Evolutionary conservation across 2,329 filamentous ascomycete genomes (phyloP).

Genomic region (Oidium heveae): DNA sequence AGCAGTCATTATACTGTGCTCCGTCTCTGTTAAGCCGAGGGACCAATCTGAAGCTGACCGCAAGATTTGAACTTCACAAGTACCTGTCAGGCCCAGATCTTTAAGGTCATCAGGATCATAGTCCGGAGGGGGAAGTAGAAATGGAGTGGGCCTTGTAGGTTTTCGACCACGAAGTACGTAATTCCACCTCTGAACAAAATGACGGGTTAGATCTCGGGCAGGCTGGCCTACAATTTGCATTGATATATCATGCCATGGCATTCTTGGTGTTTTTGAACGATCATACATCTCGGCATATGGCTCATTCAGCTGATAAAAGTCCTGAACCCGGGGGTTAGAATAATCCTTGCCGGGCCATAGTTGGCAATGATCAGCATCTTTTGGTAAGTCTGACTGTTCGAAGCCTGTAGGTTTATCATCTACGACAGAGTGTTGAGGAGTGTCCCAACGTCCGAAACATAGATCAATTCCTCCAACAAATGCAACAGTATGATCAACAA

Average conservation of each 20-base stretch:
- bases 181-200: conserved; percentile 97
- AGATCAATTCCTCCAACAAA: conserved; percentile 91
- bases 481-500: conserved; percentile 86
- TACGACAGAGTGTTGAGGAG: conserved; percentile 67
- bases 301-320: conserved; percentile 80
- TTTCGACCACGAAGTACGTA: conserved; percentile 83
- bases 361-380: conserved; percentile 84
- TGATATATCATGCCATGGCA: conserved; percentile 96
- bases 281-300: conserved; percentile 99
- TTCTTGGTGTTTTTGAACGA: conserved; percentile 61
- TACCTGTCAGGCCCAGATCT: conserved; percentile 67
- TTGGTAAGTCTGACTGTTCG: conserved; percentile 48
- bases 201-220: conserved; percentile 73
- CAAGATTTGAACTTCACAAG: conserved; percentile 88
- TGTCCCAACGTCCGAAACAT: conserved; percentile 95
- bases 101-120: conserved; percentile 70
- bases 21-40: conserved; percentile 61
- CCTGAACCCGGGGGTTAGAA: conserved; percentile 82
- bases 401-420: conserved; percentile 94
- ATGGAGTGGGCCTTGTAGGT: conserved; percentile 77
- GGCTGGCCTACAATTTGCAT: conserved; percentile 98
- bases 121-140: conserved; percentile 79
- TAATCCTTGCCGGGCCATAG: conserved; percentile 97
- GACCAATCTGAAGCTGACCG: conserved; percentile 84
- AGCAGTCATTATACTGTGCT: conserved; percentile 87